These are phyloP conservation scores for Coemansia sp. DNA, from an alignment of 192 early-diverging fungal genomes.

Conservation along the genomic window DNA sequence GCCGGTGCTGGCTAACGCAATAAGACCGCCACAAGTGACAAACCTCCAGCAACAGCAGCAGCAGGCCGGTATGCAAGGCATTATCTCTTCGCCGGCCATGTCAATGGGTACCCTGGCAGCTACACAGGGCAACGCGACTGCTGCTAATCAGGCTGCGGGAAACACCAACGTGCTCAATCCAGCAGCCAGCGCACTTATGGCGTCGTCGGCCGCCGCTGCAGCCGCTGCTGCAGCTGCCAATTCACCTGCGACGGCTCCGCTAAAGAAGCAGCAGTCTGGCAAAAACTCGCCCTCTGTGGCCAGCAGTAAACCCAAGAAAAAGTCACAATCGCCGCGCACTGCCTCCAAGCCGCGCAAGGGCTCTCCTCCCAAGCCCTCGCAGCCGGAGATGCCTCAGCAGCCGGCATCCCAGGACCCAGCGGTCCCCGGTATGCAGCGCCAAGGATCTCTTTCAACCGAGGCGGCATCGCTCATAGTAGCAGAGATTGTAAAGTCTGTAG, in stretches of 20 bases:
- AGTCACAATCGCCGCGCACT: slow-evolving; percentile 44
- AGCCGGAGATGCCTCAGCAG: neutral
- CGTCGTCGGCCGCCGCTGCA: neutral
- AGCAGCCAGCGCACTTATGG: neutral
- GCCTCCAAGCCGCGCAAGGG: slow-evolving; percentile 33
- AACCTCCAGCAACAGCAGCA: neutral
- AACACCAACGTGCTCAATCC: neutral
- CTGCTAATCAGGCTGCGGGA: neutral
- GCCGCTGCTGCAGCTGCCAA: slow-evolving; percentile 1
- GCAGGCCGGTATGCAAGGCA: slow-evolving; percentile 13
- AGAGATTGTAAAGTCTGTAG: slow-evolving; percentile 7
- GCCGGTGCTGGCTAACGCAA: slow-evolving; percentile 1
- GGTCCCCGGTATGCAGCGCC: slow-evolving; percentile 4
- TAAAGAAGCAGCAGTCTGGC: slow-evolving; percentile 26
- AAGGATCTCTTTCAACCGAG: slow-evolving; percentile 27
- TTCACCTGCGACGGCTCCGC: neutral
- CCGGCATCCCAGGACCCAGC: neutral
- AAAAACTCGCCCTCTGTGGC: slow-evolving; percentile 35
- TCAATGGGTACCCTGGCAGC: slow-evolving; percentile 7
- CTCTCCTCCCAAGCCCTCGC: slow-evolving; percentile 6
- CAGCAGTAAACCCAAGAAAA: slow-evolving; percentile 38
- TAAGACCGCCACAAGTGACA: too few species aligned
- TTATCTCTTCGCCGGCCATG: slow-evolving; percentile 22
- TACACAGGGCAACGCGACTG: neutral
- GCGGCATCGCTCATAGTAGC: slow-evolving; percentile 18